Percentiles rank a stretch among this genome's conserved stretches.
Evolutionary conservation across 164 flowering plant species (phyloP).

Genomic region (Aristolochia fimbriata): DNA sequence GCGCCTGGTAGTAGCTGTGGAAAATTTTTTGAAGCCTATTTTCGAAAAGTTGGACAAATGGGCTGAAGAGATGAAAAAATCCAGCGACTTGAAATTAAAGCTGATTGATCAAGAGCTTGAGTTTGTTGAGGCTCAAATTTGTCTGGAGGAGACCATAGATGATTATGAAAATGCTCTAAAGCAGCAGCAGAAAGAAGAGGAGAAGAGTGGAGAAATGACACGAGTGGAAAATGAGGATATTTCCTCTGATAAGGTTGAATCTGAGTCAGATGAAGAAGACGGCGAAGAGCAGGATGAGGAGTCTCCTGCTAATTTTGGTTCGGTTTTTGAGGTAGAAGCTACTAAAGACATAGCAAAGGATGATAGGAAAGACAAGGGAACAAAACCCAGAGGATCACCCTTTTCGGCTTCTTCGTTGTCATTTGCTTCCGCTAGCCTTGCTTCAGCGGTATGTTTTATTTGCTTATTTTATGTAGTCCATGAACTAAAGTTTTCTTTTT

Average conservation of each 20-base stretch:
- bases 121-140: conserved; percentile 56
- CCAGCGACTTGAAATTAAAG: conserved; percentile 36
- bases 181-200: conserved; percentile 51
- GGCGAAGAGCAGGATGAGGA: conserved; percentile 48
- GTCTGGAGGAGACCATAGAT: conserved; percentile 56
- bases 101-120: conserved; percentile 54
- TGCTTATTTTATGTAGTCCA: background rate
- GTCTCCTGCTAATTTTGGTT: conserved; percentile 66
- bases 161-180: conserved; percentile 62
- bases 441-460: conserved; percentile 42
- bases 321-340: conserved; percentile 17
- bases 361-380: conserved; percentile 23
- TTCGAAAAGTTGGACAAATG: conserved; percentile 48
- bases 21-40: conserved; percentile 24
- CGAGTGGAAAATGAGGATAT: conserved; percentile 28
- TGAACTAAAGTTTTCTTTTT: background rate
- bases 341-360: conserved; percentile 21
- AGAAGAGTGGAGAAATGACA: conserved; percentile 36
- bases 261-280: conserved; percentile 26
- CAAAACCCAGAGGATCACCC: conserved; percentile 38
- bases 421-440: conserved; percentile 44
- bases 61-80: conserved; percentile 65
- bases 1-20: conserved; percentile 24
- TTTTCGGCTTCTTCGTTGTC: conserved; percentile 65
- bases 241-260: conserved; percentile 18